Evolutionary conservation across 202 grass and related monocot genomes (phyloP).

Genomic region (Thinopyrum obtusiflorum): DNA sequence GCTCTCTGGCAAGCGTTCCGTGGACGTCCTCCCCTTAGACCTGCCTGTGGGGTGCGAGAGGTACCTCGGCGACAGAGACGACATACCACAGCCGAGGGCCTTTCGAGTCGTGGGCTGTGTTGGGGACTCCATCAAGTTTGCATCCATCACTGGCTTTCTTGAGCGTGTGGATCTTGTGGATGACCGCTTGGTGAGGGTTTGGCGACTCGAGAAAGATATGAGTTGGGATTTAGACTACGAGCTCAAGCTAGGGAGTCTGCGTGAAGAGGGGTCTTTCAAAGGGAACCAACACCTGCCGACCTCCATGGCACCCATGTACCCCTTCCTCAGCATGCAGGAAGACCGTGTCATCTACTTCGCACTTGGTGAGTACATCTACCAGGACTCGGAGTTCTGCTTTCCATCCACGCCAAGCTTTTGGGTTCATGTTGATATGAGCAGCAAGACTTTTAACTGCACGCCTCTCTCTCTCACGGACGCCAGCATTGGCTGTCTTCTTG

Average conservation of each 20-base stretch:
- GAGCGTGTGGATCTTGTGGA: neutral
- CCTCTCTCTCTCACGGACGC: no score
- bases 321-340: neutral
- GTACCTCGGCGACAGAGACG: neutral
- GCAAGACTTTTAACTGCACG: no score
- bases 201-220: neutral
- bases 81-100: no score
- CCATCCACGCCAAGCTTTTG: neutral
- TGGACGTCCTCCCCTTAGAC: neutral
- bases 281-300: neutral
- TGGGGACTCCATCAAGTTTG: neutral
- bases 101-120: neutral
- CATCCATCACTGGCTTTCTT: neutral
- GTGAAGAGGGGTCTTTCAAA: neutral
- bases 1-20: neutral
- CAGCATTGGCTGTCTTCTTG: no score
- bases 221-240: neutral
- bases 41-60: neutral
- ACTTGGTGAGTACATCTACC: neutral
- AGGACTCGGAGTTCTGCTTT: no score
- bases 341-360: neutral
- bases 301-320: neutral
- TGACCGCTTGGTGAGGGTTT: neutral
- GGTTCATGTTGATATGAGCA: no score
- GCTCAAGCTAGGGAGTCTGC: neutral